Conservation (phyloP, 148 eudicot species). For the Nyssa sinensis region DNA sequence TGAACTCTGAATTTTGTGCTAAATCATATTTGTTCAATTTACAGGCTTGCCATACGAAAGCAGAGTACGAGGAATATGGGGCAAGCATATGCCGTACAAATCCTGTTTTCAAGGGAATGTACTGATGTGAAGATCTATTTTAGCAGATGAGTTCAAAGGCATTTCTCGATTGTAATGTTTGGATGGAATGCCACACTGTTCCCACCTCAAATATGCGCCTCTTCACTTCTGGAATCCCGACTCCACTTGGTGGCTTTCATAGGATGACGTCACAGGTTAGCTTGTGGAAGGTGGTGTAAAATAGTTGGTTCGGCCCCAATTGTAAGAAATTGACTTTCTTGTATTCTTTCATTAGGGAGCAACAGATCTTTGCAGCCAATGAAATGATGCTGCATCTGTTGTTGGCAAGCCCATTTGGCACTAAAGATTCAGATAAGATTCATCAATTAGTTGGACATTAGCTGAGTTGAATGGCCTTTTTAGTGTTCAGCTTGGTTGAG, state of each 20-base stretch:
- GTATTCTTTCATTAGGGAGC: slow-evolving; percentile 25
- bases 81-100: slow-evolving; percentile 98
- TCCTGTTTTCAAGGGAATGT: slow-evolving; percentile 99
- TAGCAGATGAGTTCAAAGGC: slow-evolving; percentile 4
- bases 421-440: slow-evolving; percentile 5
- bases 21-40: background rate
- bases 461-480: too few relatives aligned
- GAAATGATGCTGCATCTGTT: background rate
- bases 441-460: slow-evolving; percentile 1
- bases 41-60: slow-evolving; percentile 98
- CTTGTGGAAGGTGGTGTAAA: slow-evolving; percentile 21
- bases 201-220: background rate
- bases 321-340: slow-evolving; percentile 18
- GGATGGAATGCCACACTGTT: background rate
- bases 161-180: background rate
- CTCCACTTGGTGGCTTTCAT: background rate
- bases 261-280: slow-evolving; percentile 19
- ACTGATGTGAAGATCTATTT: slow-evolving; percentile 35
- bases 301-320: slow-evolving; percentile 15
- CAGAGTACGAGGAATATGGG: slow-evolving; percentile 92
- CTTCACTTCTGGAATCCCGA: background rate
- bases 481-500: slow-evolving; percentile 13
- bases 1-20: background rate
- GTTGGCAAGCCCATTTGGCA: background rate
- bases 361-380: too few relatives aligned